phyloP scores from a whole-genome alignment of 2,329 filamentous ascomycete species.

The Cladophialophora yegresii region DNA sequence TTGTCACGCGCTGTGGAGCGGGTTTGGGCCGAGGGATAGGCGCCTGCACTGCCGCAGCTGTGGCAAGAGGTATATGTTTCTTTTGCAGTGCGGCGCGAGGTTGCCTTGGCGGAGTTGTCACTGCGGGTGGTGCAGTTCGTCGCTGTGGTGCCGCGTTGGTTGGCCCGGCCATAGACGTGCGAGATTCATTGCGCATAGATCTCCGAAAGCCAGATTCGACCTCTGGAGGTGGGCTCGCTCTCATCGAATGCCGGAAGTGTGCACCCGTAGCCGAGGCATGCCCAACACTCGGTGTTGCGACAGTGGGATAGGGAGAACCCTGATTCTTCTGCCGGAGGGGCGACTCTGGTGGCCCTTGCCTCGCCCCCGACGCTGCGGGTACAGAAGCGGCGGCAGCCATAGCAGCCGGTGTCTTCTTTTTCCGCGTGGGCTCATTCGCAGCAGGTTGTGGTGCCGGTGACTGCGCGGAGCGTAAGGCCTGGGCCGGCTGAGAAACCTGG shows the following conservation, averaged over 20 bases:
- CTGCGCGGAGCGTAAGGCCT: conserved; percentile 1
- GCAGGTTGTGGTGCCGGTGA: background rate
- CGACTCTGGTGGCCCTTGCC: conserved; percentile 11
- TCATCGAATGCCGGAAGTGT: conserved; percentile 34
- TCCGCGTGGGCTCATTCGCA: conserved; percentile 19
- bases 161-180: conserved; percentile 13
- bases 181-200: conserved; percentile 30
- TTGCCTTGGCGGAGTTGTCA: conserved; percentile 14
- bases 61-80: conserved; percentile 41
- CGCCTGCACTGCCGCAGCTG: conserved; percentile 16
- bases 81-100: conserved; percentile 42
- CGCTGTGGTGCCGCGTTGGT: conserved; percentile 7
- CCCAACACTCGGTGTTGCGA: conserved; percentile 10
- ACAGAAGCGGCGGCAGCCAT: conserved; percentile 28
- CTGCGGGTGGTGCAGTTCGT: conserved; percentile 10
- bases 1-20: conserved; percentile 42
- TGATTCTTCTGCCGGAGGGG: conserved; percentile 20
- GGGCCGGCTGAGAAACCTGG: conserved; percentile 2
- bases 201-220: conserved; percentile 27
- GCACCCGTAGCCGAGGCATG: conserved; percentile 17
- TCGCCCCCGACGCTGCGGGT: conserved; percentile 15
- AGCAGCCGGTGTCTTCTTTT: conserved; percentile 29
- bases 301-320: conserved; percentile 12
- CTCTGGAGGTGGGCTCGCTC: conserved; percentile 20
- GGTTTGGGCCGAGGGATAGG: conserved; percentile 12